phyloP scores from a whole-genome alignment of 2,329 filamentous ascomycete genomes.

The Colletotrichum orbiculare region DNA sequence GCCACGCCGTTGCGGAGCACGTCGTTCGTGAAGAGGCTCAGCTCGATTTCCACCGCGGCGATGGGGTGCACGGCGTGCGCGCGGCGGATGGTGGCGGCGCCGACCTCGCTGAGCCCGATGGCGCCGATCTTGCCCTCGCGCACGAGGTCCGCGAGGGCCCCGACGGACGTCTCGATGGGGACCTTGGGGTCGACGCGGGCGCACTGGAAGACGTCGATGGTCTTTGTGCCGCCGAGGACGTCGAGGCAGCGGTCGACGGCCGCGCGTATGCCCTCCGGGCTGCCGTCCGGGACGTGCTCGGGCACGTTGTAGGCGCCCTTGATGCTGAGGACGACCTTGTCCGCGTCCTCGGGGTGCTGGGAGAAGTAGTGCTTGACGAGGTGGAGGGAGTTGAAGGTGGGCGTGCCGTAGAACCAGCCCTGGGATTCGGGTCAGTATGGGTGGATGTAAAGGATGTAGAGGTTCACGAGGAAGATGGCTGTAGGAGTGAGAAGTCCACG shows the following conservation, averaged over 20 bases:
- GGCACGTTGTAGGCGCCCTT: constrained; percentile 58
- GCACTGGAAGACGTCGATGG: constrained; percentile 64
- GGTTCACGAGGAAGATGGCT: too few species aligned
- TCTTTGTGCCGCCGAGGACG: constrained; percentile 55
- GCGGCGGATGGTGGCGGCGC: constrained; percentile 52
- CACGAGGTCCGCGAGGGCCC: constrained; percentile 43
- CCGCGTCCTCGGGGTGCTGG: constrained; percentile 64
- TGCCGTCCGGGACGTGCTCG: constrained; percentile 51
- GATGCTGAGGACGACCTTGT: constrained; percentile 65
- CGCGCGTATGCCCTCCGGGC: constrained; percentile 58
- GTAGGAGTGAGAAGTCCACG: too few species aligned
- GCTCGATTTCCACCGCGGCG: constrained; percentile 57
- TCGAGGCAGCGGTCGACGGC: constrained; percentile 62
- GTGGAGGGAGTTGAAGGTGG: constrained; percentile 61
- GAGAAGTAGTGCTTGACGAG: constrained; percentile 66
- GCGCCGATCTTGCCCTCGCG: constrained; percentile 55
- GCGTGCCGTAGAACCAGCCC: constrained; percentile 58
- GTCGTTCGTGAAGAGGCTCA: constrained; percentile 53
- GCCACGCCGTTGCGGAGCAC: constrained; percentile 53
- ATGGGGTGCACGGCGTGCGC: constrained; percentile 51
- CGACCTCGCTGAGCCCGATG: constrained; percentile 55
- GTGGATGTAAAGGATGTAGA: too few species aligned
- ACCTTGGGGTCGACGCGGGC: constrained; percentile 54
- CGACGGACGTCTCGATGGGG: constrained; percentile 55
- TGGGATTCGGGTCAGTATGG: neutral